phyloP scores from a whole-genome alignment of 2,329 filamentous ascomycete genomes.

The Epichloe baconii region DNA sequence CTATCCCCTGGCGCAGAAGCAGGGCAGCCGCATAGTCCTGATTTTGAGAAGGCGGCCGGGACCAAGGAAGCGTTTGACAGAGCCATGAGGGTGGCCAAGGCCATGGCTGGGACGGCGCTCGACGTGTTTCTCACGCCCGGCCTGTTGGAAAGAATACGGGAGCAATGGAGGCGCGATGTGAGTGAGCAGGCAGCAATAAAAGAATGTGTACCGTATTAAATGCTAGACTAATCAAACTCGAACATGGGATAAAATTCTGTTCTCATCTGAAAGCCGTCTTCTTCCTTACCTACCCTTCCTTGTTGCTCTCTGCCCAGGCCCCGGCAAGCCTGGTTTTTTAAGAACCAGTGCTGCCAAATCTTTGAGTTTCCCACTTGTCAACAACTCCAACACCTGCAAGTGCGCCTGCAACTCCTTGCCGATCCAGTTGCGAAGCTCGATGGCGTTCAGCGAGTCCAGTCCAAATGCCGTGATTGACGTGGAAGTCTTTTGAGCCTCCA shows the following conservation, averaged over 20 bases:
- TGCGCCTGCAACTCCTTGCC: slow-evolving; percentile 28
- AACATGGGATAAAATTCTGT: no score
- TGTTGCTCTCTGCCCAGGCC: slow-evolving; percentile 5
- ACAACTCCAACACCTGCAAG: slow-evolving; percentile 41
- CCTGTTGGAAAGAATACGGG: slow-evolving; percentile 26
- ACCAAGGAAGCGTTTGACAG: slow-evolving; percentile 29
- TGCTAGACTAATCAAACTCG: no score
- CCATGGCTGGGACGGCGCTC: slow-evolving; percentile 32
- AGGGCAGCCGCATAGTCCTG: slow-evolving; percentile 36
- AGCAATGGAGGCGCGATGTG: slow-evolving; percentile 6
- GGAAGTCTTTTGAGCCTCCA: slow-evolving; percentile 10
- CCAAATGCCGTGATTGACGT: slow-evolving; percentile 15
- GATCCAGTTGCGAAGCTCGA: slow-evolving; percentile 39
- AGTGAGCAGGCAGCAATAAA: not conserved
- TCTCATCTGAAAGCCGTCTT: no score
- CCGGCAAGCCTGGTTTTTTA: slow-evolving; percentile 13
- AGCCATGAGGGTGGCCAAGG: slow-evolving; percentile 33
- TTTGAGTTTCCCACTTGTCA: slow-evolving; percentile 31
- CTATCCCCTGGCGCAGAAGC: slow-evolving; percentile 27
- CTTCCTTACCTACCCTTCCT: no score
- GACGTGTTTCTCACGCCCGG: slow-evolving; percentile 31
- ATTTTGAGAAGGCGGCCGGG: slow-evolving; percentile 37
- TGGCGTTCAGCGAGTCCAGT: slow-evolving; percentile 36
- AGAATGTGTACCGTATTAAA: not conserved
- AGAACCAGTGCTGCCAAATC: slow-evolving; percentile 14